phyloP scores from a whole-genome alignment of 2,329 filamentous ascomycete genomes.

The Phyllosticta paracitricarpa region DNA sequence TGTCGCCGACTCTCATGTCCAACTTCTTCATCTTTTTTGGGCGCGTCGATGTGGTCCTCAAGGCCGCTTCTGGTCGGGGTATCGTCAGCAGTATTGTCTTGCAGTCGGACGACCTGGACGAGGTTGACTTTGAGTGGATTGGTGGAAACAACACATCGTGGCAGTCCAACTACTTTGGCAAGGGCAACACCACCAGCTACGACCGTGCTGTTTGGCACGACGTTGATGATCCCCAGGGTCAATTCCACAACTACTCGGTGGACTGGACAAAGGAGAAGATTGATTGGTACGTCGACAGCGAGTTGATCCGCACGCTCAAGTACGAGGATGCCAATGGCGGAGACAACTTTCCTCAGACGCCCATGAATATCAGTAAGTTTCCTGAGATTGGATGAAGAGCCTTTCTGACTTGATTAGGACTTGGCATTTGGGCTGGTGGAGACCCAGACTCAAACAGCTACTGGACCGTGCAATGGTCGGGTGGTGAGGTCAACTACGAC shows the following conservation, averaged over 20 bases:
- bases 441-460: conserved; percentile 33
- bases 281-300: conserved; percentile 56
- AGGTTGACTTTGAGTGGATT: conserved; percentile 43
- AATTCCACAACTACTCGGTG: conserved; percentile 37
- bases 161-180: conserved; percentile 46
- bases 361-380: conserved; percentile 48
- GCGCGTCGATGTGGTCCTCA: conserved; percentile 37
- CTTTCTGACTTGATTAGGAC: conserved; percentile 31
- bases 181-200: conserved; percentile 44
- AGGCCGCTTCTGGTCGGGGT: conserved; percentile 39
- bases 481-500: conserved; percentile 57
- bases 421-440: conserved; percentile 59
- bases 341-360: conserved; percentile 59
- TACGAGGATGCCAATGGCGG: conserved; percentile 49
- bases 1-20: conserved; percentile 68
- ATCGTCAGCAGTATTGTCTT: conserved; percentile 42
- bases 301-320: conserved; percentile 50
- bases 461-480: conserved; percentile 44
- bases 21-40: conserved; percentile 47
- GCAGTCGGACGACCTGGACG: conserved; percentile 42
- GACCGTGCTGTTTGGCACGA: conserved; percentile 33
- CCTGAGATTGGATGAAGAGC: neutral
- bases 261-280: conserved; percentile 58
- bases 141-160: conserved; percentile 30
- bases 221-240: conserved; percentile 23